Evolutionary conservation across 2,329 filamentous ascomycete species (phyloP), one percentile per base, ranked within the genome.

Genomic region (Beauveria sp.): DNA sequence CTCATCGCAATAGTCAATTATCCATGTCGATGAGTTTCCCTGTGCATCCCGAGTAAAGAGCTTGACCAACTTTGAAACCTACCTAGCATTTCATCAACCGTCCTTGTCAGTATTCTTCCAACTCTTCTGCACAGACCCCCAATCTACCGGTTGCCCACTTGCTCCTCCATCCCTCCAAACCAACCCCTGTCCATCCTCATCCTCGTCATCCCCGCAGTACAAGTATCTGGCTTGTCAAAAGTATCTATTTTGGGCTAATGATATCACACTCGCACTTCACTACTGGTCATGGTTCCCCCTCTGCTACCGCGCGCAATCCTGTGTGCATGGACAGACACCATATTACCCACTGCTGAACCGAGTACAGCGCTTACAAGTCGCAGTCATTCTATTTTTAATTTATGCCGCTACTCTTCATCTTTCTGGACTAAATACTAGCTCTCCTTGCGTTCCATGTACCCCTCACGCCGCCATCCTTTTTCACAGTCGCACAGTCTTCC

Each of bases 361-460:
- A 34, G 30, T 34, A 34, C 3, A 63, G 66, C 66, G 65, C 65
- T 64, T 66, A 64, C 26, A 54, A 14, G 24, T 14, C 22, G 52
- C 10, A 22, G 43, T 2, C 38, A 9, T 30, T 40, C 72, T 75
- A 74, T 74, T 74, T 73, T 72, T 74, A 70, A 69, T 71, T 73
- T 70, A 68, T 66, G 65, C 69, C 70, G 60, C 58, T 65, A 68
- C 67, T 30, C 49, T 54, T 38, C n/a, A 26, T 40, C 10, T 46
- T 61, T 57, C 9, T 26, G 57, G 61, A 54, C 62, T 62, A 64
- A 67, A 63, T 65, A 47, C 58, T 47, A 53, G 26, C 46, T 34
- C 26, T 3, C 4, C 24, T 40, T n/a, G 16, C 24, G 12, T 24
- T 5, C 5, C 20, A 60, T 53, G 58, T 60, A 53, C 58, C 50